Evolutionary conservation across 2,329 filamentous ascomycete genomes (phyloP).

Genomic region (Remersonia thermophila): DNA sequence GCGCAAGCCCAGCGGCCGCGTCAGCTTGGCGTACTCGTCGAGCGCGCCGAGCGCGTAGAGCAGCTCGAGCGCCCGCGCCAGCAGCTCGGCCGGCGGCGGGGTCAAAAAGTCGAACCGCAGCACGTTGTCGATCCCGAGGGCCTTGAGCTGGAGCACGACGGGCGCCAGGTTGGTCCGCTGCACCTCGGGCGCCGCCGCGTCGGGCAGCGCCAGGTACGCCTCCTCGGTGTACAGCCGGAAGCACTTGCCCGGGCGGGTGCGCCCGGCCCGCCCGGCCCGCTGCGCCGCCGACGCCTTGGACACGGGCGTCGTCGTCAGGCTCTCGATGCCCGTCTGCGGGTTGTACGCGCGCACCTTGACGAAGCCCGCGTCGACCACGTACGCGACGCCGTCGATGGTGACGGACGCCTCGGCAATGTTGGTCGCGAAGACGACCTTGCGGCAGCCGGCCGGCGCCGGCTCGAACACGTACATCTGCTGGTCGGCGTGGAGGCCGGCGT

Average conservation of each 20-base stretch:
- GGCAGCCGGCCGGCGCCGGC: slow-evolving; percentile 62
- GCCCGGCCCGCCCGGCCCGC: slow-evolving; percentile 76
- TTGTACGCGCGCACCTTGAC: slow-evolving; percentile 84
- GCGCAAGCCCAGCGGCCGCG: slow-evolving; percentile 69
- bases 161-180: slow-evolving; percentile 85
- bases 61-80: slow-evolving; percentile 76
- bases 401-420: slow-evolving; percentile 96
- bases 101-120: slow-evolving; percentile 83
- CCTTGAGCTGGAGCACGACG: slow-evolving; percentile 81
- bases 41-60: slow-evolving; percentile 78
- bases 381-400: slow-evolving; percentile 84
- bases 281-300: slow-evolving; percentile 92
- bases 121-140: slow-evolving; percentile 88
- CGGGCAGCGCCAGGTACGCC: slow-evolving; percentile 51
- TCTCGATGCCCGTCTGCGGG: slow-evolving; percentile 74
- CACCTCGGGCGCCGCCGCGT: slow-evolving; percentile 75
- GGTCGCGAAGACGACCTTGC: slow-evolving; percentile 86
- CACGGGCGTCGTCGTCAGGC: slow-evolving; percentile 65
- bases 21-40: slow-evolving; percentile 82
- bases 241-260: slow-evolving; percentile 85
- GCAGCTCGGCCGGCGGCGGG: slow-evolving; percentile 69
- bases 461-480: slow-evolving; percentile 95
- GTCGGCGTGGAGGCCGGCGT: slow-evolving; percentile 78
- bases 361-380: slow-evolving; percentile 81
- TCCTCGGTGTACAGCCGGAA: slow-evolving; percentile 83